Evolutionary conservation across 441 rosid genomes (phyloP).

Genomic region (Kokia cookei): DNA sequence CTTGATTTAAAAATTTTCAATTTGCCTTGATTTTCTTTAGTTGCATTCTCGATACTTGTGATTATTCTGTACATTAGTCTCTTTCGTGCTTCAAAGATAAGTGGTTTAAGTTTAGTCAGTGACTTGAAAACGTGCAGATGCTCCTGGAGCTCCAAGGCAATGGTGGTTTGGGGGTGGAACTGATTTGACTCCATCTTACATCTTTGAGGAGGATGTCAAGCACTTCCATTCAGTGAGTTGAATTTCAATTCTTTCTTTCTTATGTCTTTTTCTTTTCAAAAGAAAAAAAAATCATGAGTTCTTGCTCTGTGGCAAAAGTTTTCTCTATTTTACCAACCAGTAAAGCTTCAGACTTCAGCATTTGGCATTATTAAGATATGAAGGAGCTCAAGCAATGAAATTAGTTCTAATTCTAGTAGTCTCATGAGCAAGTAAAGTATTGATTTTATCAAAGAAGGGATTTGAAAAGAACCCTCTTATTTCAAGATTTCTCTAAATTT

Average conservation of each 20-base stretch:
- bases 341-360: background rate
- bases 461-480: background rate
- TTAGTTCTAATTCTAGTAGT: background rate
- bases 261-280: background rate
- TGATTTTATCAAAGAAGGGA: background rate
- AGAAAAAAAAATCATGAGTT: background rate
- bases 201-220: conserved; percentile 92
- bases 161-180: conserved; percentile 99
- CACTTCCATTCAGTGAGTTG: conserved; percentile 80
- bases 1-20: background rate
- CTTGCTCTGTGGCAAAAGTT: background rate
- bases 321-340: background rate
- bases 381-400: background rate
- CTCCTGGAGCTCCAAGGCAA: conserved; percentile 93
- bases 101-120: background rate
- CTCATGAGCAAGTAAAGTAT: background rate
- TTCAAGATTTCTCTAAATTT: background rate
- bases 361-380: background rate
- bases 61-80: background rate
- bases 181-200: conserved; percentile 94
- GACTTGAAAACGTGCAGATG: conserved; percentile 36
- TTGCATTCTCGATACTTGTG: background rate
- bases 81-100: background rate
- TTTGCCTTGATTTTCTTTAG: background rate
- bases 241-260: background rate